A percentile compares a stretch with the other conserved stretches of the same genome.
Evolutionary conservation across 306 rosid genomes (phyloP).

Genomic region (Vicia sativa): DNA sequence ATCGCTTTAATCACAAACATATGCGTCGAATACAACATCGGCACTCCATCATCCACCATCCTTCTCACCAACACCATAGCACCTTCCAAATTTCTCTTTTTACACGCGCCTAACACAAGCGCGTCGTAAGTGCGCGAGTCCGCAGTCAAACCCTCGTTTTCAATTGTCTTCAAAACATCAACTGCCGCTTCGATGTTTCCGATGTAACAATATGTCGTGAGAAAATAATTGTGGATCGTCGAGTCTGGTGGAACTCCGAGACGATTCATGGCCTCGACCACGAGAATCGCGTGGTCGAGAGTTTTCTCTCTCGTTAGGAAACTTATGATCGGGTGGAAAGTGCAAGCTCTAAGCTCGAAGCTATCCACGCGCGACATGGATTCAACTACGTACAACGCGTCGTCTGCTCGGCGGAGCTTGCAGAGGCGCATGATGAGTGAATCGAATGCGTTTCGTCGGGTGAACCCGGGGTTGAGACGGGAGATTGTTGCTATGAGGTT

Average conservation of each 20-base stretch:
- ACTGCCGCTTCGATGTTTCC: slow-evolving; percentile 47
- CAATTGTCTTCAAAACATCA: slow-evolving; percentile 41
- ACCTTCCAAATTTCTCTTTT: slow-evolving; percentile 54
- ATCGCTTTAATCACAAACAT: slow-evolving; percentile 43
- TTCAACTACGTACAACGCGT: slow-evolving; percentile 44
- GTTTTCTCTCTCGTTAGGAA: slow-evolving; percentile 36
- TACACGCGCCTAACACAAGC: slow-evolving; percentile 63
- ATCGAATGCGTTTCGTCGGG: slow-evolving; percentile 55
- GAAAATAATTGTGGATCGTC: slow-evolving; percentile 43
- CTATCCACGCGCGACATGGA: slow-evolving; percentile 39
- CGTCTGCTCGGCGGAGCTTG: slow-evolving; percentile 43
- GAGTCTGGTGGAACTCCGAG: slow-evolving; percentile 42
- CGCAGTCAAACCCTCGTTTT: slow-evolving; percentile 40
- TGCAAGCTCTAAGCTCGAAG: slow-evolving; percentile 33
- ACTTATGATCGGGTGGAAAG: slow-evolving; percentile 50
- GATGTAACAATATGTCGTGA: slow-evolving; percentile 40
- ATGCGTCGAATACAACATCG: slow-evolving; percentile 47
- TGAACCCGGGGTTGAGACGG: slow-evolving; percentile 39
- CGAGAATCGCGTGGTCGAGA: slow-evolving; percentile 46
- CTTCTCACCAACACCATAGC: slow-evolving; percentile 61
- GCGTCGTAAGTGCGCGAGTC: slow-evolving; percentile 62
- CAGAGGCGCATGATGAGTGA: slow-evolving; percentile 61
- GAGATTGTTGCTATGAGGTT: slow-evolving; percentile 41
- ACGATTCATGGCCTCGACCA: slow-evolving; percentile 46
- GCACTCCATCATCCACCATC: slow-evolving; percentile 66